Evolutionary conservation across 2,329 filamentous ascomycete species (phyloP).

Genomic region (Calonectria fujianensis): DNA sequence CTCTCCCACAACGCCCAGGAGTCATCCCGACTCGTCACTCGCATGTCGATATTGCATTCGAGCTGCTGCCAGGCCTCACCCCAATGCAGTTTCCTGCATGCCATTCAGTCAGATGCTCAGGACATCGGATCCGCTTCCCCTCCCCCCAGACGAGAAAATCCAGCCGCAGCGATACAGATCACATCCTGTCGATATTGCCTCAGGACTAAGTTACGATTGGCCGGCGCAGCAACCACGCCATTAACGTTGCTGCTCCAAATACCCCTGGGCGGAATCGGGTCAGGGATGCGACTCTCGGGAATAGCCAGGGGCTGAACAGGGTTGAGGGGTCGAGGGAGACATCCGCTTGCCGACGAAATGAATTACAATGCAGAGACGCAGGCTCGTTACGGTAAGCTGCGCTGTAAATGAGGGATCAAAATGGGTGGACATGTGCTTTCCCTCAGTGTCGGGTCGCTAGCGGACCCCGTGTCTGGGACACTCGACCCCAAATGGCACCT

Average conservation of each 20-base stretch:
- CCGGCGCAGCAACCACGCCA: slow-evolving; percentile 45
- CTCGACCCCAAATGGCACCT: slow-evolving; percentile 19
- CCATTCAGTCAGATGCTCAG: slow-evolving; percentile 25
- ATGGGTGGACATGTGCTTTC: slow-evolving; percentile 10
- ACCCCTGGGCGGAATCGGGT: slow-evolving; percentile 40
- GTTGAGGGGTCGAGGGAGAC: slow-evolving; percentile 18
- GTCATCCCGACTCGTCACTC: slow-evolving; percentile 30
- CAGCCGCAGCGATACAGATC: slow-evolving; percentile 33
- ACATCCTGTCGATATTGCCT: slow-evolving; percentile 40
- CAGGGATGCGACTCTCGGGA: slow-evolving; percentile 49
- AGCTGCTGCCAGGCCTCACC: slow-evolving; percentile 5
- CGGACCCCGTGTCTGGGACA: slow-evolving; percentile 24
- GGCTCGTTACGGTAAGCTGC: slow-evolving; percentile 30
- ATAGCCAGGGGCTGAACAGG: slow-evolving; percentile 41
- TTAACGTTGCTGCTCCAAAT: slow-evolving; percentile 41
- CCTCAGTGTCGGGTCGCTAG: slow-evolving; percentile 29
- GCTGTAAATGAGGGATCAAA: slow-evolving; percentile 13
- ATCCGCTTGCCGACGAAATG: slow-evolving; percentile 22
- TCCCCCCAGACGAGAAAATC: slow-evolving; percentile 26
- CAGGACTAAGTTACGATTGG: slow-evolving; percentile 40
- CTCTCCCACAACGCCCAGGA: slow-evolving; percentile 22
- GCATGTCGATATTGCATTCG: slow-evolving; percentile 6
- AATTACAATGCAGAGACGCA: slow-evolving; percentile 32
- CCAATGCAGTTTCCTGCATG: slow-evolving; percentile 24
- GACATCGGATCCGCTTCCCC: slow-evolving; percentile 30